Evolutionary conservation across 2,329 filamentous ascomycete species (phyloP), one percentile per base, ranked within the genome.

Genomic region (Fusarium armeniacum): DNA sequence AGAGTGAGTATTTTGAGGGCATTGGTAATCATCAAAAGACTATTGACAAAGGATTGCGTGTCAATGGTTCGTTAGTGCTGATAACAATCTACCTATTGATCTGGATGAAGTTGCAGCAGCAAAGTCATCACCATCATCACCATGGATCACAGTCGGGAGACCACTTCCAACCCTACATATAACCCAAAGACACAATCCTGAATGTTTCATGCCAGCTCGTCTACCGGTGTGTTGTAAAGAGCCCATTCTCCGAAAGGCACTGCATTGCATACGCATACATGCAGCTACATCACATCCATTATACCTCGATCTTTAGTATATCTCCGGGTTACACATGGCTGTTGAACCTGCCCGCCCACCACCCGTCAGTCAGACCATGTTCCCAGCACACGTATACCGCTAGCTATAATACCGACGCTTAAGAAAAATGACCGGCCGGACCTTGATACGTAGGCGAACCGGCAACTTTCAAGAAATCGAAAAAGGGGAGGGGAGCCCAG

Each of bases 181-280:
- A 22, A 9, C 26, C 36, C 13, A 20, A 33, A 12, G 30, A 22
- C 16, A 12, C 46, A 64, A 53, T 60, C 33, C 28, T 60, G 33
- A 41, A 57, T 69, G 56, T 69, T 69, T 67, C 61, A 62, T 54
- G 13, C 52, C 66, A 62, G 61, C 43, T 46, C 55, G 62, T 55
- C 32, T 50, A 56, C 62, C 41, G 52, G 46, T 33, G 18, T 44
- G 18, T 44, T 30, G 22, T n/a, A 30, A 24, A 26, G 46, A 54
- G n/a, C 7, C 54, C 38, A 65, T 69, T 32, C 36, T 45, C 59
- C 65, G 40, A 67, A 54, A 38, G 43, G 43, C 16, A 60, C 41
- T 50, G 49, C 65, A 49, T 54, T 50, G 33, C 47, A 57, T 38
- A 40, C 36, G 36, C 12, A 40, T 40, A 20, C 28, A 33, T 53